These are phyloP conservation scores for Alternaria triticimaculans DNA, from an alignment of 2,329 filamentous ascomycete species.

Conservation along the genomic window DNA sequence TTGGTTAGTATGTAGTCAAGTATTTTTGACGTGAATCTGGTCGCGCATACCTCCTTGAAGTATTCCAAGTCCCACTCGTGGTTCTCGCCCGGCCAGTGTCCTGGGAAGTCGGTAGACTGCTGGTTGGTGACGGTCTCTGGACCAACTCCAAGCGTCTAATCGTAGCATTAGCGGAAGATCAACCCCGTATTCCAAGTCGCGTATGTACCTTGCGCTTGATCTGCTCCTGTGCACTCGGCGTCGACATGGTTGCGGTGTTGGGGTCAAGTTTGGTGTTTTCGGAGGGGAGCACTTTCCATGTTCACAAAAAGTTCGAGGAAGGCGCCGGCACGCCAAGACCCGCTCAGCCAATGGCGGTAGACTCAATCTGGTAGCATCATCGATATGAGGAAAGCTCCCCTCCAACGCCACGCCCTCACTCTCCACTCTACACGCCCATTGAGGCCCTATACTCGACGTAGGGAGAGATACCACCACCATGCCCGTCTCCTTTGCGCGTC, in stretches of 20 bases:
- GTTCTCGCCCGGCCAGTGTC: slow-evolving; percentile 88
- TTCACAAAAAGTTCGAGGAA: slow-evolving; percentile 35
- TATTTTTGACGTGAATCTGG: not conserved
- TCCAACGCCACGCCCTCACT: slow-evolving; percentile 41
- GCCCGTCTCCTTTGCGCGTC: slow-evolving; percentile 73
- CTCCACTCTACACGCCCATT: slow-evolving; percentile 45
- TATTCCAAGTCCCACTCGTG: slow-evolving; percentile 76
- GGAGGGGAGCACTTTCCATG: slow-evolving; percentile 22
- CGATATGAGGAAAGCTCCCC: slow-evolving; percentile 34
- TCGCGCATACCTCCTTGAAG: slow-evolving; percentile 64
- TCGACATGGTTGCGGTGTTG: slow-evolving; percentile 51
- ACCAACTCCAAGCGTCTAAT: slow-evolving; percentile 83
- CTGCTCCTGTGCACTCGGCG: slow-evolving; percentile 59
- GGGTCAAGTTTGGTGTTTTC: slow-evolving; percentile 18
- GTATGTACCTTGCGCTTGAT: slow-evolving; percentile 65
- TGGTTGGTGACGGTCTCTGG: slow-evolving; percentile 90
- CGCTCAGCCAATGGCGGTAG: slow-evolving; percentile 36
- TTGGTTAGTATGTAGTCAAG: not conserved
- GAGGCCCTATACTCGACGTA: slow-evolving; percentile 40
- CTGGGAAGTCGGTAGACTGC: slow-evolving; percentile 88
- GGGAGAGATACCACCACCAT: slow-evolving; percentile 58
- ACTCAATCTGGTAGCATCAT: slow-evolving; percentile 40
- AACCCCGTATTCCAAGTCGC: slow-evolving; percentile 15
- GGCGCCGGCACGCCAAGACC: slow-evolving; percentile 30
- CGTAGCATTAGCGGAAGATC: slow-evolving; percentile 15